These are phyloP conservation scores for Podospora pseudoanserina DNA, from an alignment of 495 filamentous ascomycete genomes.

Conservation along the genomic window DNA sequence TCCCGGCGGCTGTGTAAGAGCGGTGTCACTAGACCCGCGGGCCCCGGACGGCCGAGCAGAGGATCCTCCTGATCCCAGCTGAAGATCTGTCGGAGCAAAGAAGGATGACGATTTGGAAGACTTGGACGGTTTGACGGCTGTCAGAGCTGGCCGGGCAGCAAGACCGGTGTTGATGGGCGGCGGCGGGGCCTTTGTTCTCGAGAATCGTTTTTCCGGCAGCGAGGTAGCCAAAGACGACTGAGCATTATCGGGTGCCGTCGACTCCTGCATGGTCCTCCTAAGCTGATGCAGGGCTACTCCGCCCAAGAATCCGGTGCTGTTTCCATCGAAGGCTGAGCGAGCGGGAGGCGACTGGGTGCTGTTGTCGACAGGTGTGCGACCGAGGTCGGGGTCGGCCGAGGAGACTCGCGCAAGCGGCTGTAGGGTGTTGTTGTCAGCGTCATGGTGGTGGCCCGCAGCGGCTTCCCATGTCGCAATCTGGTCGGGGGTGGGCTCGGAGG, in stretches of 20 bases:
- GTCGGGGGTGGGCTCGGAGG: conserved; percentile 48
- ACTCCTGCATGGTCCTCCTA: conserved; percentile 27
- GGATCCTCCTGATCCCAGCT: conserved; percentile 24
- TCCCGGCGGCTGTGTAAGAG: conserved; percentile 58
- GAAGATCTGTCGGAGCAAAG: conserved; percentile 36
- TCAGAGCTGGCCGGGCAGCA: conserved; percentile 21
- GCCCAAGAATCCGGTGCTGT: conserved; percentile 37
- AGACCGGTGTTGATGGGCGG: conserved; percentile 31
- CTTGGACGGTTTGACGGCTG: conserved; percentile 29
- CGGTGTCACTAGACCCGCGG: conserved; percentile 34
- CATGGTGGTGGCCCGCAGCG: conserved; percentile 29
- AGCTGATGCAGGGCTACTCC: conserved; percentile 41
- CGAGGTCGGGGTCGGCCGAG: conserved; percentile 40
- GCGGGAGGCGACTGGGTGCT: conserved; percentile 22
- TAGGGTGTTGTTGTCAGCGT: conserved; percentile 23
- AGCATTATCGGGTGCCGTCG: conserved; percentile 12
- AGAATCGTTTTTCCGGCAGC: conserved; percentile 25
- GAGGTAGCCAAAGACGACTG: conserved; percentile 22
- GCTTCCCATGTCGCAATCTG: conserved; percentile 37
- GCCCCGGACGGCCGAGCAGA: neutral
- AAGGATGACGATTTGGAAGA: conserved; percentile 38
- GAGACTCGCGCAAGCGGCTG: conserved; percentile 7
- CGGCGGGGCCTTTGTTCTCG: conserved; percentile 30
- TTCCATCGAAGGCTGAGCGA: conserved; percentile 26
- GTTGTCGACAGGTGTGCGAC: conserved; percentile 30